phyloP scores from a whole-genome alignment of 73 alveolate genomes.

The Tetrahymena thermophila region DNA sequence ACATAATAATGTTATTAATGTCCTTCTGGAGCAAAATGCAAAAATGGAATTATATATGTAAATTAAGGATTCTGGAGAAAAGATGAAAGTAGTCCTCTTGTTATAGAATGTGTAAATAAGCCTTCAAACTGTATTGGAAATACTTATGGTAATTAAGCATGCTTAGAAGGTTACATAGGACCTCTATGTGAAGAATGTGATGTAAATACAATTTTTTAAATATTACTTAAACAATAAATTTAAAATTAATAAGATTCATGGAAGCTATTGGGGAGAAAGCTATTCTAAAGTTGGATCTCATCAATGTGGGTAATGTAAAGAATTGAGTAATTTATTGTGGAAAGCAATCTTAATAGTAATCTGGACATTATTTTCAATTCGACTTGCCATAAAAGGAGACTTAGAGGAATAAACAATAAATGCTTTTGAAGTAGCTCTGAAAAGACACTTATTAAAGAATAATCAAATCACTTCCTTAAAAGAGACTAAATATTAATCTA shows the following conservation, averaged over 20 bases:
- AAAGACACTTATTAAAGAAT: not conserved
- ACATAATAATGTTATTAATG: not conserved
- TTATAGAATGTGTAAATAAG: constrained; percentile 14
- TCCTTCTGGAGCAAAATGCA: constrained; percentile 33
- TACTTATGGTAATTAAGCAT: constrained; percentile 4
- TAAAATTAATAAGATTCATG: not conserved
- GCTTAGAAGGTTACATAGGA: constrained; percentile 19
- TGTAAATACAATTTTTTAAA: not conserved
- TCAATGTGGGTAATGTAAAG: constrained; percentile 7
- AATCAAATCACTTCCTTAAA: not conserved
- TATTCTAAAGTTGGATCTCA: not conserved
- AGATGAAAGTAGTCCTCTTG: constrained; percentile 3
- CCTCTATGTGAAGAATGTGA: constrained; percentile 41
- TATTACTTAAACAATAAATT: not conserved
- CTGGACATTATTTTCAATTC: constrained; percentile 25
- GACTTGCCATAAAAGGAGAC: not conserved
- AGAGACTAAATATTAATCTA: not conserved
- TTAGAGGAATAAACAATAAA: not conserved
- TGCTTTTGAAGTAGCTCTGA: not conserved
- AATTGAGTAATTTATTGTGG: not conserved
- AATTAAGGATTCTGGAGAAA: constrained; percentile 54
- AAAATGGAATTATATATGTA: constrained; percentile 7
- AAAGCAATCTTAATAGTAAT: not conserved
- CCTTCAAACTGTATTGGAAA: constrained; percentile 7
- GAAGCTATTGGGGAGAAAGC: not conserved